Conservation (phyloP, 495 filamentous ascomycete genomes). For the Penicillium roqueforti region DNA sequence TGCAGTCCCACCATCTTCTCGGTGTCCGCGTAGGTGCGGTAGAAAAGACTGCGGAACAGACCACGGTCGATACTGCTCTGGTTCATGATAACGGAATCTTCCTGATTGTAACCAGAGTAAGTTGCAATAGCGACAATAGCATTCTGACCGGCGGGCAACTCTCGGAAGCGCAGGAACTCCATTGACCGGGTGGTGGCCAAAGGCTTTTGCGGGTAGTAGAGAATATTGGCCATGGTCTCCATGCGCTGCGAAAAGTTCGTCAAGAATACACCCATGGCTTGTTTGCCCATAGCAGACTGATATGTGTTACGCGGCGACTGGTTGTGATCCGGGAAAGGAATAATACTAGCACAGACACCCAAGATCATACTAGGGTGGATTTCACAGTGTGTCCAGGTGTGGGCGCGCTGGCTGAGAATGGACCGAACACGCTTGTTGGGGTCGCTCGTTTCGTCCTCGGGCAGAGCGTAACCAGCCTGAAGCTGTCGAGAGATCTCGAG, state of each 20-base stretch:
- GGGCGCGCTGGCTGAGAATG: constrained; percentile 71
- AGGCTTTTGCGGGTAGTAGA: constrained; percentile 98
- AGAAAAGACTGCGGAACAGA: constrained; percentile 96
- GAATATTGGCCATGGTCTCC: constrained; percentile 99
- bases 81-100: constrained; percentile 99
- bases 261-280: constrained; percentile 98
- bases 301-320: constrained; percentile 98
- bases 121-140: constrained; percentile 96
- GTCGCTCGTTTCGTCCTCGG: constrained; percentile 54
- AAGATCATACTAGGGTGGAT: constrained; percentile 99
- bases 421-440: constrained; percentile 81
- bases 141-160: constrained; percentile 95
- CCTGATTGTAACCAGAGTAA: constrained; percentile 99
- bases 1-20: constrained; percentile 92
- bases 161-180: constrained; percentile 97
- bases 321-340: constrained; percentile 99
- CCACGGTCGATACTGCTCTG: constrained; percentile 97
- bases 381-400: constrained; percentile 95
- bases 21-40: constrained; percentile 90
- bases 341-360: constrained; percentile 97
- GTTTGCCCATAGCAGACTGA: constrained; percentile 99
- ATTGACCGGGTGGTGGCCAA: constrained; percentile 94
- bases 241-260: constrained; percentile 94
- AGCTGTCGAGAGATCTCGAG: constrained; percentile 67
- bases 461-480: constrained; percentile 59